Conservation (phyloP, 2,329 filamentous ascomycete genomes). For the Phoma sp. region DNA sequence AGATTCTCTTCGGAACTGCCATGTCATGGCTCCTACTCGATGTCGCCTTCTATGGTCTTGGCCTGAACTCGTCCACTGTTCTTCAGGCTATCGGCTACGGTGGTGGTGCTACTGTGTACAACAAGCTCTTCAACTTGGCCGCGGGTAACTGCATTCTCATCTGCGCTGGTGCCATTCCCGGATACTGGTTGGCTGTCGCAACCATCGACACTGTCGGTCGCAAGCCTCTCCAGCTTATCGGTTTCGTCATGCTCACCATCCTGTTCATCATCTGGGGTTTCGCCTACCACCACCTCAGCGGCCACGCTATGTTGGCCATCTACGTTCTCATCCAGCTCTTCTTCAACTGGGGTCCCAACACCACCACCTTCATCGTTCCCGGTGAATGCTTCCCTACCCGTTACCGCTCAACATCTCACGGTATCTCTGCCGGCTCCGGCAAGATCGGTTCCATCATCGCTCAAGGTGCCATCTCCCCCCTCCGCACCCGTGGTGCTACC, state of each 20-base stretch:
- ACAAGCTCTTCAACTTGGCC: constrained; percentile 75
- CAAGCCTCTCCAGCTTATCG: constrained; percentile 44
- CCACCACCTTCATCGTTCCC: constrained; percentile 61
- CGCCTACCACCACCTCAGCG: constrained; percentile 45
- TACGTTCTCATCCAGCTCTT: constrained; percentile 60
- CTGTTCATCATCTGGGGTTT: constrained; percentile 49
- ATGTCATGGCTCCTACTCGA: constrained; percentile 76
- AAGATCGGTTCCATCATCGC: constrained; percentile 60
- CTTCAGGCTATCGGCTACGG: constrained; percentile 73
- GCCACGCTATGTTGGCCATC: constrained; percentile 53
- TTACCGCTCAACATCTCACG: constrained; percentile 59
- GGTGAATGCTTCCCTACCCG: constrained; percentile 60
- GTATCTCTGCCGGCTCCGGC: constrained; percentile 58
- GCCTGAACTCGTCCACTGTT: constrained; percentile 77
- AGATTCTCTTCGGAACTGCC: constrained; percentile 78
- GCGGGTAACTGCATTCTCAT: constrained; percentile 81
- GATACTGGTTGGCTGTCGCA: constrained; percentile 69
- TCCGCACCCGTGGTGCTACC: constrained; percentile 60
- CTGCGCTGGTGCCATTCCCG: constrained; percentile 78
- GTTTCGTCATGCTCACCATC: constrained; percentile 43
- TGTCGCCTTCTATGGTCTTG: constrained; percentile 64
- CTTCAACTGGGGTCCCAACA: constrained; percentile 61
- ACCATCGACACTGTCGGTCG: constrained; percentile 74
- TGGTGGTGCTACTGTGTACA: constrained; percentile 70
- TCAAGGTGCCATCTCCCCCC: constrained; percentile 56